These are phyloP conservation scores for Blastocystis sp. DNA, from an alignment of 352 stramenopile genomes.

Conservation along the genomic window DNA sequence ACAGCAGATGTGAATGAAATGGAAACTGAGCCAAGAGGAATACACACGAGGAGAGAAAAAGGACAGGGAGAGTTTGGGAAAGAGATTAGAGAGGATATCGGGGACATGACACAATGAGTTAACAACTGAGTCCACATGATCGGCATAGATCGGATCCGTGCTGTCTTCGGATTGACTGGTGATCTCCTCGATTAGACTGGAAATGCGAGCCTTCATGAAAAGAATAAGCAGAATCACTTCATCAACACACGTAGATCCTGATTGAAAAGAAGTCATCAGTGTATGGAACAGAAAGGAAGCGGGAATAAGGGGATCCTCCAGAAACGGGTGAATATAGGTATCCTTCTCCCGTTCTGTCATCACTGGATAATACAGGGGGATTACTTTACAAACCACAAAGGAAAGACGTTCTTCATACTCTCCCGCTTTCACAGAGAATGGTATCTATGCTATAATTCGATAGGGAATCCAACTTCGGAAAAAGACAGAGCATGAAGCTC, in stretches of 20 bases:
- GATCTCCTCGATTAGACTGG: conserved; percentile 8
- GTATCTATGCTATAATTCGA: neutral
- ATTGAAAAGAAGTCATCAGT: neutral
- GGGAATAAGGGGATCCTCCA: conserved; percentile 5
- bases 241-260: neutral
- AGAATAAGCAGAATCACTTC: neutral
- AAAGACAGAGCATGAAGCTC: neutral
- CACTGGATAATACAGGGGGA: neutral
- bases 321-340: neutral
- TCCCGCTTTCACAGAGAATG: neutral
- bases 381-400: neutral
- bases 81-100: conserved; percentile 17
- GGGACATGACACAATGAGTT: conserved; percentile 1
- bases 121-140: neutral
- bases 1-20: neutral
- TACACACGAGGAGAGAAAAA: neutral
- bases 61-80: neutral
- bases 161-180: neutral
- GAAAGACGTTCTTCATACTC: neutral
- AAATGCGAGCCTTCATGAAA: neutral
- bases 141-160: neutral
- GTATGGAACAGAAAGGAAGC: neutral
- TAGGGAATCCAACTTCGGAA: neutral
- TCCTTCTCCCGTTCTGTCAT: neutral
- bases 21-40: neutral